These are phyloP conservation scores for Candida parachauliodes DNA, from an alignment of 805 yeast species.

Conservation along the genomic window DNA sequence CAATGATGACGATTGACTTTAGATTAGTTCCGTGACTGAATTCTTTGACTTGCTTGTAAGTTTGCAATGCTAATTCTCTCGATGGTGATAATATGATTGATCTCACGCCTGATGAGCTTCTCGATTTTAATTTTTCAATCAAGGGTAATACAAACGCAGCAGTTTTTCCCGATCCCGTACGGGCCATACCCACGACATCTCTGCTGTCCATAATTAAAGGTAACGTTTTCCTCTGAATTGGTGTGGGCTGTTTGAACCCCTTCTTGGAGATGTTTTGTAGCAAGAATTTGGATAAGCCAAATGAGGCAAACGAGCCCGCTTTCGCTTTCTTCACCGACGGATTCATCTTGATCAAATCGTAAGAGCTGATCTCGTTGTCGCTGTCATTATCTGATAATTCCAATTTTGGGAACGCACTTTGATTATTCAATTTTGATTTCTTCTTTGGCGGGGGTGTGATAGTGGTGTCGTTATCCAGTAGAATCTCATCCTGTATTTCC, in stretches of 20 bases:
- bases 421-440: constrained; percentile 15
- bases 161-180: constrained; percentile 98
- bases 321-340: constrained; percentile 57
- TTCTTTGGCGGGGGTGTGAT: constrained; percentile 25
- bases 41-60: constrained; percentile 83
- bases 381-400: constrained; percentile 48
- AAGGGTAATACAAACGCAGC: constrained; percentile 94
- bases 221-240: constrained; percentile 93
- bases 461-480: constrained; percentile 41
- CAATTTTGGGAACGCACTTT: constrained; percentile 41
- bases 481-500: constrained; percentile 52
- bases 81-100: constrained; percentile 91
- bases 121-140: constrained; percentile 78
- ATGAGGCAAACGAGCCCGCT: constrained; percentile 82
- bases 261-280: constrained; percentile 69
- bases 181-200: constrained; percentile 99
- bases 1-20: constrained; percentile 77
- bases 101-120: constrained; percentile 84
- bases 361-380: constrained; percentile 25
- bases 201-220: constrained; percentile 83
- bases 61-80: constrained; percentile 94
- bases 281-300: constrained; percentile 76
- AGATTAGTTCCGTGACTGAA: constrained; percentile 81
- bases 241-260: constrained; percentile 95
- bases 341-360: constrained; percentile 34